Base-by-base conservation (phyloP, 176 grass and related monocot genomes). In the Avena sativa region DNA sequence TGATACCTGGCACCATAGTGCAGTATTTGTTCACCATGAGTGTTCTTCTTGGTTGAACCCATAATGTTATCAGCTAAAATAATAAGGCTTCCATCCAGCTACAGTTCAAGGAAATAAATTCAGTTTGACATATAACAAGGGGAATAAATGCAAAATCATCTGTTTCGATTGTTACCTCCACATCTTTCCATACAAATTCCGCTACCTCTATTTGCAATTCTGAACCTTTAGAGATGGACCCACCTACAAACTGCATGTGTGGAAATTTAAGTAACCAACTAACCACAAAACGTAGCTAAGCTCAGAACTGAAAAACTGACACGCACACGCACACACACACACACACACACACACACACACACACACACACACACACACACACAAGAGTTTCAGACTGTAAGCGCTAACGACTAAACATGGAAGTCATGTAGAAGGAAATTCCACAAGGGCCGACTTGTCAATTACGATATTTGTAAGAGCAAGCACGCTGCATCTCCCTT, bases 141-240 rank as follows among this genome's bases (percentile, higher is more conserved):
- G 11, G 48, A 66, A 30, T 62, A 61, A 43, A 82, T 79, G 30
- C 8, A 51, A 79, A 83, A 63, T 80, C 38, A 83, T 77, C 2
- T 16, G 19, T 76, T 80, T 66, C 72, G 0, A 86, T 73, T 43
- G 46, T 72, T 96, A 98, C 97, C 97, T 98, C 76, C 34, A 98
- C 97, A 84, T 96, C 89, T 88, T 91, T 83, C 94, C 97, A 98
- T 51, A 91, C 77, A 96, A 98, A 91, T 81, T 98, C 97, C 17
- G 97, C 89, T 10, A 98, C 75, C 87, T 98, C 97, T 87, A 98
- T 74, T 91, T 98, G 97, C 78, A 98, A 89, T 71, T 98, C 97
- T 80, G 97, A 98, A 79, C 94, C 97, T 81, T 93, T 56, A 87
- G 81, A 87, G 82, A 98, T 48, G 12, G 87, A 94, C 9, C 97